A percentile compares a stretch with the other conserved stretches of the same genome.
Evolutionary conservation across 257 asterid genomes (phyloP).

Genomic region (Nicotiana paniculata): DNA sequence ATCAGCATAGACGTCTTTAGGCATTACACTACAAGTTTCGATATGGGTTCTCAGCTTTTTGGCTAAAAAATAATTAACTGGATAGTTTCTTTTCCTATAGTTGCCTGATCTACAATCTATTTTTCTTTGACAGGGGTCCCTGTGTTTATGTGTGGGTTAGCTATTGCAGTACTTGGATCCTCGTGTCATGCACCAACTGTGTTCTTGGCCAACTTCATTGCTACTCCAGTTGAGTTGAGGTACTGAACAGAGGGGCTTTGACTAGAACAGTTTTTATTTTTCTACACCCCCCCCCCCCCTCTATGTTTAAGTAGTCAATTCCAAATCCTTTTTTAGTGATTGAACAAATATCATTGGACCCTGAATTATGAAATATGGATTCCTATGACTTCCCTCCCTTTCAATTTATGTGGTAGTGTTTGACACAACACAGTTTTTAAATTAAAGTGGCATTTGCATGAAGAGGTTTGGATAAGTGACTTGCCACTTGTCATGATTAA

Average conservation of each 20-base stretch:
- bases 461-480: no score
- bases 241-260: neutral
- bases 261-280: neutral
- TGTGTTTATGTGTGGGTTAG: slow-evolving; percentile 75
- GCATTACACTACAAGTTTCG: neutral
- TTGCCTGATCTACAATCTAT: neutral
- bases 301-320: neutral
- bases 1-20: neutral
- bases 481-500: no score
- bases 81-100: neutral
- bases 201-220: slow-evolving; percentile 77
- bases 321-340: neutral
- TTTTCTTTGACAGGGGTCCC: slow-evolving; percentile 58
- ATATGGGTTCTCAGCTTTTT: neutral
- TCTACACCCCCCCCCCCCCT: neutral
- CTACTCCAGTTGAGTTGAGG: slow-evolving; percentile 89
- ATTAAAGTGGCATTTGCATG: no score
- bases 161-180: slow-evolving; percentile 68
- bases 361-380: neutral
- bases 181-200: slow-evolving; percentile 87
- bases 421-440: no score
- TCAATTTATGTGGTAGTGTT: no score
- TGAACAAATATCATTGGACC: neutral
- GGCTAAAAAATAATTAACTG: neutral
- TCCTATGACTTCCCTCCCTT: neutral